Base-by-base conservation (phyloP, 2,329 filamentous ascomycete genomes). In the Microdochium bolleyi region DNA sequence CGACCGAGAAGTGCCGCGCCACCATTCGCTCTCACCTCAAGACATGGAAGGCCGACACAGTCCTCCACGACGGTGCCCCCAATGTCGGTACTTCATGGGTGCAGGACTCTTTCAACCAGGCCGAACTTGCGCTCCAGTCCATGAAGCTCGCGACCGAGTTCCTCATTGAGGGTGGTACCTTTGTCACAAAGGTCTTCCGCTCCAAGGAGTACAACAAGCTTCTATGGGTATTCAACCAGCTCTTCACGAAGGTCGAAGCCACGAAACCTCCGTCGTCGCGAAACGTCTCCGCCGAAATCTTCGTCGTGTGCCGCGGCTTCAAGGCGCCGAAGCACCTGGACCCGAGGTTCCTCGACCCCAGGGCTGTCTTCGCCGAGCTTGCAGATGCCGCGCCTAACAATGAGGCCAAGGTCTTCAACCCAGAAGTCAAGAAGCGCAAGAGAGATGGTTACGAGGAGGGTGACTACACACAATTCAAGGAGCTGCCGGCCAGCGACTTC, bases 71-170 rank as follows among this genome's bases (percentile, higher is more conserved):
- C 68, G 94, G 94, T 71, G 94, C 94, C 1, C 94, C 94, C 49
- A 99, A 99, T 64, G 94, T 99, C 54, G 94, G 94, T 84, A 92
- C 91, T 1, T 92, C 94, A 0, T 99, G 94, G 94, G 88, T 92
- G 46, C 94, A 99, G 73, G 94, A 99, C 76, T 94, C 94, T 48
- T 99, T 96, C 79, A 92, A 92, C 57, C 94, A 99, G 72, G 94
- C 92, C 54, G 92, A 97, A 72, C 76, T 99, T 51, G 90, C 88
- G 13, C 75, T 99, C 52, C 89, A 96, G 67, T 88, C 89, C 9
- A 79, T 99, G 78, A 96, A 95, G 69, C 76, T 99, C 53, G 94
- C 94, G 2, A 96, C 91, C 0, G 92, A 99, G 60, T 99, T 99
- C 61, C 73, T 99, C 54, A 79, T 83, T 19, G 87, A 92, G 67